Percentiles rank a stretch among this genome's conserved stretches.
Conservation (phyloP, 805 yeast species). For the Zygosaccharomyces rouxii region DNA sequence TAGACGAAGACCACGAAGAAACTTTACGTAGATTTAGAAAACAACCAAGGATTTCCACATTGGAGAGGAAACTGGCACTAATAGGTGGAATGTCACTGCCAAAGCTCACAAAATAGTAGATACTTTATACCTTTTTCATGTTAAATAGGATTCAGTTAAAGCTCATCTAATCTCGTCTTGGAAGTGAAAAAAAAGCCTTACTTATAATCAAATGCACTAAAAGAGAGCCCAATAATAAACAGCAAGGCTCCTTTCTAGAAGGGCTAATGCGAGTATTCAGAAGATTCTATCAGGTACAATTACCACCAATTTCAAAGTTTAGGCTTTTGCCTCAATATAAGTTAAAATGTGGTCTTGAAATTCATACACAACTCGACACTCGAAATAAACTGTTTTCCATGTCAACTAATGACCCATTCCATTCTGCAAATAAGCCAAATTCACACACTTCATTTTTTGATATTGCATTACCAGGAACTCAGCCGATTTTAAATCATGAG, state of each 20-base stretch:
- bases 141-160: neutral
- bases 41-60: neutral
- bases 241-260: neutral
- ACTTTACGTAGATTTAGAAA: neutral
- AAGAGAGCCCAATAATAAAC: neutral
- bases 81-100: neutral
- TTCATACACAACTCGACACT: constrained; percentile 85
- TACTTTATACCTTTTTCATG: neutral
- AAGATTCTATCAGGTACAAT: constrained; percentile 5
- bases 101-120: neutral
- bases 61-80: constrained; percentile 1
- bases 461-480: constrained; percentile 87
- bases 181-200: neutral
- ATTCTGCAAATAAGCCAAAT: constrained; percentile 54
- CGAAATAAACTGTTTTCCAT: constrained; percentile 69
- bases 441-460: constrained; percentile 72
- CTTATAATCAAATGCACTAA: neutral
- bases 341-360: constrained; percentile 84
- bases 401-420: constrained; percentile 45
- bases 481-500: constrained; percentile 73
- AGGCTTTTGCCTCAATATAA: constrained; percentile 24
- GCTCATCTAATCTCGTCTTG: neutral
- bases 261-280: neutral
- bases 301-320: constrained; percentile 5
- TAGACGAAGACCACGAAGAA: neutral